A percentile compares a stretch with the other conserved stretches of the same genome.
Evolutionary conservation across 345 rosid genomes (phyloP).

Genomic region (Ceriops zippeliana): DNA sequence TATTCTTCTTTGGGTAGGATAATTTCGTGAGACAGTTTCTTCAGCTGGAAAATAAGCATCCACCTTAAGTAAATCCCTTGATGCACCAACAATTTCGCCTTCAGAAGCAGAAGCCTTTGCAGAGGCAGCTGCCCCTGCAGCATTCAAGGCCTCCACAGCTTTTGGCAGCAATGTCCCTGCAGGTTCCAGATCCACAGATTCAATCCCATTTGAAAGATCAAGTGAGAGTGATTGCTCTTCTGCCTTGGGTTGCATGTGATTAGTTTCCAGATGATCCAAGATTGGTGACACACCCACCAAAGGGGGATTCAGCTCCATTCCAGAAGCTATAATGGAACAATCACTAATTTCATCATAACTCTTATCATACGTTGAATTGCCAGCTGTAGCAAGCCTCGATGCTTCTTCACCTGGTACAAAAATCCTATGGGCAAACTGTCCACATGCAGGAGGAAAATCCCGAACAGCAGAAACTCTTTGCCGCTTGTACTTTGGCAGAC

Average conservation of each 20-base stretch:
- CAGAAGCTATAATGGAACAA: slow-evolving; percentile 4
- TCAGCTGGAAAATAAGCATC: slow-evolving; percentile 18
- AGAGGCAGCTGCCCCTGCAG: slow-evolving; percentile 7
- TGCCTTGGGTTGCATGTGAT: slow-evolving; percentile 8
- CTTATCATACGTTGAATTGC: not conserved
- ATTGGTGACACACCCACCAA: not conserved
- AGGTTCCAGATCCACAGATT: slow-evolving; percentile 7
- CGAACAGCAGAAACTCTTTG: slow-evolving; percentile 43
- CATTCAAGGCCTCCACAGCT: not conserved
- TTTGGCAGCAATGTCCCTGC: slow-evolving; percentile 5
- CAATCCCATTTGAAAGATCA: not conserved
- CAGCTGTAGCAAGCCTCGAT: not conserved
- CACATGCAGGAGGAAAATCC: slow-evolving; percentile 53
- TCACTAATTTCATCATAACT: slow-evolving; percentile 2
- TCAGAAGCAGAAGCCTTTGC: slow-evolving; percentile 10
- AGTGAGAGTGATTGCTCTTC: slow-evolving; percentile 7
- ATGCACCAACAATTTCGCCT: slow-evolving; percentile 8
- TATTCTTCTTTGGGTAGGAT: slow-evolving; percentile 47
- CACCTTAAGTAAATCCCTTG: slow-evolving; percentile 6
- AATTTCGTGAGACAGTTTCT: slow-evolving; percentile 16
- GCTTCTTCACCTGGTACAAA: slow-evolving; percentile 12
- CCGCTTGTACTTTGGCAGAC: slow-evolving; percentile 37
- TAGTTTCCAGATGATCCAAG: slow-evolving; percentile 3
- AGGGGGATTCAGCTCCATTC: slow-evolving; percentile 13
- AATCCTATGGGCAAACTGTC: slow-evolving; percentile 21